A percentile compares a stretch with the other conserved stretches of the same genome.
phyloP scores from a whole-genome alignment of 31 red algal species.

The Odonthalia washingtoniensis region DNA sequence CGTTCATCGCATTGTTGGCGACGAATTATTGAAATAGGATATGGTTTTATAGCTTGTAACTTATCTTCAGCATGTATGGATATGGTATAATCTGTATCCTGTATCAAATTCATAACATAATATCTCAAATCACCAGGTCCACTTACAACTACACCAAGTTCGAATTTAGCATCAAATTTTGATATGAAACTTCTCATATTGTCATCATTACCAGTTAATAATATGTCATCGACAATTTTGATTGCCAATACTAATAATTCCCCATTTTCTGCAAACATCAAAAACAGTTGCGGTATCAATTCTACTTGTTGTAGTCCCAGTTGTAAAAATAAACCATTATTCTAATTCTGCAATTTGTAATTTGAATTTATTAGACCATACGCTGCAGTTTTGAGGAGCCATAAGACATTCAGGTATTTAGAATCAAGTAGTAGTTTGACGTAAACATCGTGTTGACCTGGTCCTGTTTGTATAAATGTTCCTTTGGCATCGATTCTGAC shows the following conservation, averaged over 20 bases:
- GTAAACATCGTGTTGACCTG: not conserved
- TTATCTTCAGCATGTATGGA: conserved; percentile 30
- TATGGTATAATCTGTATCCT: not conserved
- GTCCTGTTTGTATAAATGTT: not conserved
- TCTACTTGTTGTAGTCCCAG: too few relatives aligned
- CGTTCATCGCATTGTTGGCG: not conserved
- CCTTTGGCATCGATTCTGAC: too few relatives aligned
- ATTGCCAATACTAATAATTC: not conserved
- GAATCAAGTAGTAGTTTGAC: not conserved
- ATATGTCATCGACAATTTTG: too few relatives aligned
- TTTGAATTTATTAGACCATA: not conserved
- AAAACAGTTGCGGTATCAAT: not conserved
- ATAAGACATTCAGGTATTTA: not conserved
- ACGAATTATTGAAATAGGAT: not conserved
- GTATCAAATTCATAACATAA: not conserved
- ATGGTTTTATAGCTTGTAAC: not conserved
- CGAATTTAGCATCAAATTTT: not conserved
- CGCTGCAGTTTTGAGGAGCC: too few relatives aligned
- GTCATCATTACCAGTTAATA: not conserved
- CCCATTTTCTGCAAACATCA: not conserved
- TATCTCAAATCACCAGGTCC: not conserved
- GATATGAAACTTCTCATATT: not conserved
- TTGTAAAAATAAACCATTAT: not conserved
- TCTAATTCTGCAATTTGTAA: not conserved
- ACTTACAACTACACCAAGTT: not conserved